A percentile compares a stretch with the other conserved stretches of the same genome.
Conservation (phyloP, 331 rosid species). For the Dryas integrifolia region DNA sequence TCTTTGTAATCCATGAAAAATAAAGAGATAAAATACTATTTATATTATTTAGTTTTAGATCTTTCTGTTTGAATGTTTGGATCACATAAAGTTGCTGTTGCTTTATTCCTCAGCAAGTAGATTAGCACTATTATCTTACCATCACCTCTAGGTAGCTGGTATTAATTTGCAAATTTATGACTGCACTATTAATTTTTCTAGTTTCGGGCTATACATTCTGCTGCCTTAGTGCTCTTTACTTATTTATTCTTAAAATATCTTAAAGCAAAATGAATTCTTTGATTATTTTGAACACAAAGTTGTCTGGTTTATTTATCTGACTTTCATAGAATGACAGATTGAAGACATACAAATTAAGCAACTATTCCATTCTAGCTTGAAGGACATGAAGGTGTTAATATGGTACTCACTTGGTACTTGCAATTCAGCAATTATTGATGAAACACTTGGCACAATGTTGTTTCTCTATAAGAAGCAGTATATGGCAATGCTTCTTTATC, state of each 20-base stretch:
- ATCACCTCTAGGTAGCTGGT: background rate
- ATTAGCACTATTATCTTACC: background rate
- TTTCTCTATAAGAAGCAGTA: background rate
- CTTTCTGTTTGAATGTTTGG: background rate
- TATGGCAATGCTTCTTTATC: background rate
- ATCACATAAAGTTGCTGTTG: background rate
- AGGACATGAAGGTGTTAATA: background rate
- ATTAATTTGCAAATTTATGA: background rate
- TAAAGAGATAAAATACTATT: background rate
- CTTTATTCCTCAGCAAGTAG: background rate
- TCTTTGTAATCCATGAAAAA: background rate
- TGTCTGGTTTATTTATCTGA: background rate
- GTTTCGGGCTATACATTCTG: background rate
- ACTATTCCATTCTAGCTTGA: background rate
- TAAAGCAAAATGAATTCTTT: background rate
- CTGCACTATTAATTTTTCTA: background rate
- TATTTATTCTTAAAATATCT: background rate
- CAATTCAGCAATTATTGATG: background rate
- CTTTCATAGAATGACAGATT: background rate
- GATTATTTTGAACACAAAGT: background rate
- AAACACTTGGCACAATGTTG: background rate
- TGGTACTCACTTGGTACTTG: background rate
- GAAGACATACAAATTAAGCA: background rate
- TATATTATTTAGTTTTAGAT: background rate
- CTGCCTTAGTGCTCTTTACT: background rate